These are phyloP conservation scores for Pseudomonodictys pantanalensis DNA, from an alignment of 495 filamentous ascomycete species.

Conservation along the genomic window DNA sequence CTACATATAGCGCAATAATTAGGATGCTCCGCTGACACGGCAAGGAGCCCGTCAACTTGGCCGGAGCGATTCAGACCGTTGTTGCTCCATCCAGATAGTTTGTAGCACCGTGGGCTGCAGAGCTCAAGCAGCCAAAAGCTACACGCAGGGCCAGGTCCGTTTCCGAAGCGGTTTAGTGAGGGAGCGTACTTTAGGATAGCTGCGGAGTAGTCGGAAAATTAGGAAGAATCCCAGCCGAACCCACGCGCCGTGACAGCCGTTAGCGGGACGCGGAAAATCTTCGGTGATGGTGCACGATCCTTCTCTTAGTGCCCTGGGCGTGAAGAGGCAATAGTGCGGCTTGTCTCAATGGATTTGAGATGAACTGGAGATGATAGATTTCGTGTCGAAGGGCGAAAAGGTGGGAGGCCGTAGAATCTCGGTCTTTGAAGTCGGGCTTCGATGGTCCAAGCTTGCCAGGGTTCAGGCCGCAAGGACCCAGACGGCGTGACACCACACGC, in stretches of 20 bases:
- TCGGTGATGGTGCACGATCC: constrained; percentile 4
- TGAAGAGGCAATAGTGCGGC: constrained; percentile 5
- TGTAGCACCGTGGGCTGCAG: constrained; percentile 25
- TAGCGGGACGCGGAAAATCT: constrained; percentile 6
- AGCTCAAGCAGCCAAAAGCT: constrained; percentile 10
- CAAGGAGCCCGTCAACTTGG: constrained; percentile 16
- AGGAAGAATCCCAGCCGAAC: constrained; percentile 13
- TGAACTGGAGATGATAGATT: too few relatives aligned
- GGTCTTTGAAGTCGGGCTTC: too few relatives aligned
- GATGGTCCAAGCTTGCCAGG: too few relatives aligned
- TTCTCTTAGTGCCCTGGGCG: constrained; percentile 14
- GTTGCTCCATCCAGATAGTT: constrained; percentile 26
- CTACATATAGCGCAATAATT: constrained; percentile 31
- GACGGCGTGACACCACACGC: too few relatives aligned
- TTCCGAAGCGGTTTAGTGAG: constrained; percentile 32
- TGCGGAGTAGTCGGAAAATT: constrained; percentile 27
- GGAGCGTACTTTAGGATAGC: too few relatives aligned
- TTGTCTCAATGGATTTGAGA: not conserved
- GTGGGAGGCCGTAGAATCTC: too few relatives aligned
- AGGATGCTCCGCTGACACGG: constrained; percentile 13
- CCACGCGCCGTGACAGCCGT: constrained; percentile 6
- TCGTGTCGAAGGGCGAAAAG: too few relatives aligned
- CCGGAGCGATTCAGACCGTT: constrained; percentile 31
- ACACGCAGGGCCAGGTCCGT: constrained; percentile 17
- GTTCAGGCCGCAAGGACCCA: too few relatives aligned